Evolutionary conservation across 192 early-diverging fungal genomes (phyloP), one percentile per base, ranked within the genome.

Genomic region (Mortierella hygrophila): DNA sequence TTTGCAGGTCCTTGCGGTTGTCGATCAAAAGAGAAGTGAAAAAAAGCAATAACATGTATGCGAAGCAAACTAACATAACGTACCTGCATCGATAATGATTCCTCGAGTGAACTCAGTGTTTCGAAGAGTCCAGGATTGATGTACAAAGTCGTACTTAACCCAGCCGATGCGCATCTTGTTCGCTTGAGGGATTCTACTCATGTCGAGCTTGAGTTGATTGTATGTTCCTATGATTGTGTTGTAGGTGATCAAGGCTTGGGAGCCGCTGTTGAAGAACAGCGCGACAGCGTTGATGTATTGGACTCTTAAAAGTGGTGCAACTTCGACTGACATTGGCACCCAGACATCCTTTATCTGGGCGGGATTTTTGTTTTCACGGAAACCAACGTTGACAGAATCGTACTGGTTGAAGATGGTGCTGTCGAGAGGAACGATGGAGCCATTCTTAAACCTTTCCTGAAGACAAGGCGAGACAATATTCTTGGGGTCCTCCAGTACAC

Each of bases 61-160:
- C 32, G 23, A 35, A 52, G 13, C 55, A 55, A 73, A 65, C 70
- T 5, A 73, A 65, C 70, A 10, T 18, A 55, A 44, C 72, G 23
- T 82, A 82, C 90, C 90, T n/a, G 90, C 90, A 74, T 84, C 90
- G 1, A 32, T 46, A 18, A 89, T 90, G 13, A 91, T 72, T 32
- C 83, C 85, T n/a, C 49, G 52, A 7, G 83, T 86, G 57, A 89
- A 91, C 0, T 54, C 9, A 52, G 72, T 82, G 65, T 82, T 83
- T 21, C 78, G 68, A 29, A 90, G 42, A 9, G 23, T 72, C 79
- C 88, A 91, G 9, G 46, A 41, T 10, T 35, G 37, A 9, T 42
- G n/a, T 8, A 29, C 15, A 60, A 84, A 84, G 46, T 89, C 83
- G 54, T 90, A 91, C 40, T 74, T 37, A 32, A 91, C 77, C 73